A percentile compares a stretch with the other conserved stretches of the same genome.
phyloP scores from a whole-genome alignment of 768 basidiomycete genomes.

The Mrakia frigida region DNA sequence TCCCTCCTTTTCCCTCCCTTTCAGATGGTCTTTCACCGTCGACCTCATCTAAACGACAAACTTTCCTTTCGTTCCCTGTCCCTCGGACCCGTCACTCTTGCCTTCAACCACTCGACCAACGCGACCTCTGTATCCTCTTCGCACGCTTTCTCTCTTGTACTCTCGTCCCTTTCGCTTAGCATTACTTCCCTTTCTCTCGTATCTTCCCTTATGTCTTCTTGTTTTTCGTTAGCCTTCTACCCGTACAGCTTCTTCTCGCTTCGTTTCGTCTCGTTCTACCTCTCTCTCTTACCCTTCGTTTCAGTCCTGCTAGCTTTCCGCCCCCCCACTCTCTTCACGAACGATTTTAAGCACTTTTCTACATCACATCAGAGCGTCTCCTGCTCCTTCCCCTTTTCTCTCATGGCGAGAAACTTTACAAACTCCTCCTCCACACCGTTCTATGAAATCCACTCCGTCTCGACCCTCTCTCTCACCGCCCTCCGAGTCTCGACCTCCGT shows the following conservation, averaged over 20 bases:
- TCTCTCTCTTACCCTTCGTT: neutral
- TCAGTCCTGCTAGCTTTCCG: neutral
- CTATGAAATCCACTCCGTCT: slow-evolving; percentile 15
- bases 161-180: neutral
- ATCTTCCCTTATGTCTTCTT: neutral
- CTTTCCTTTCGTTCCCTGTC: neutral
- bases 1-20: no score
- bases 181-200: neutral
- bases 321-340: neutral
- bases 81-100: neutral
- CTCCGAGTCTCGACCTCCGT: slow-evolving; percentile 5
- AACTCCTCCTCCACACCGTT: slow-evolving; percentile 12
- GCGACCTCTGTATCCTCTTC: neutral
- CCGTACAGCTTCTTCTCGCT: no score
- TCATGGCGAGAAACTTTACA: neutral
- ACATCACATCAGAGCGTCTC: neutral
- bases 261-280: no score
- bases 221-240: neutral
- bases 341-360: neutral
- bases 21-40: slow-evolving; percentile 8
- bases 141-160: neutral
- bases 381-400: neutral
- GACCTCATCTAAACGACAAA: neutral
- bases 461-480: neutral
- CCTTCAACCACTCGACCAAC: neutral